Base-by-base conservation (phyloP, 371 early-diverging fungal species). In the Mycotypha africana region DNA sequence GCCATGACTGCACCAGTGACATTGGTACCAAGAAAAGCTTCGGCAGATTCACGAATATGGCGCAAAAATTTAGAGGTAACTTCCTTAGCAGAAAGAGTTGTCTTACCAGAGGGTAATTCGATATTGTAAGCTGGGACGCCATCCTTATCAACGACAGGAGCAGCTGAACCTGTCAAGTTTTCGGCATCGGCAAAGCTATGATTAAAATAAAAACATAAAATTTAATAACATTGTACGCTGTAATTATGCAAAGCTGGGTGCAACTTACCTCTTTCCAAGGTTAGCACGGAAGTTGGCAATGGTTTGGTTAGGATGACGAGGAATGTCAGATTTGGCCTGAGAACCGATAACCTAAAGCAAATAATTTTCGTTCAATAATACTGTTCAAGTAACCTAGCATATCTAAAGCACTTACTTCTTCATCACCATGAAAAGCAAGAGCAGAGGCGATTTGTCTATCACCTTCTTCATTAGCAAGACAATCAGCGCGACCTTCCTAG, bases 401-500 rank as follows among this genome's bases (percentile, higher is more conserved):
- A n/a, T n/a, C n/a, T n/a, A n/a, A n/a, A n/a, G n/a, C n/a, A n/a
- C 37, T 47, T 56, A 84, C 87, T 70, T 87, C 89, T 62, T 95
- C 95, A 43, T 86, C 84, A 40, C 85, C 88, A n/a, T 88, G 82
- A 81, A 91, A 93, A 55, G 94, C 92, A 45, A 95, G 86, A 62
- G 82, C 87, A 39, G 91, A 84, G 39, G 97, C 92, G 56, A 93
- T 93, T 70, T 89, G 86, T 60, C 95, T 80, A 67, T 95, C 95
- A 72, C 97, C 97, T 65, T 97, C 97, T 65, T 91, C 93, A 76
- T 97, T 95, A 58, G 97, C 96, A 62, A 97, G 93, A 63, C 91
- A 85, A 57, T 94, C 92, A 48, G 85, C 81, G 56, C 83, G 79
- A 53, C 86, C 88, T 59, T 89, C 89, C 79, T 88, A 61, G 32